Percentiles rank a stretch among this genome's conserved stretches.
Evolutionary conservation across 2,329 filamentous ascomycete species (phyloP).

Genomic region (Elsinoe ampelina): DNA sequence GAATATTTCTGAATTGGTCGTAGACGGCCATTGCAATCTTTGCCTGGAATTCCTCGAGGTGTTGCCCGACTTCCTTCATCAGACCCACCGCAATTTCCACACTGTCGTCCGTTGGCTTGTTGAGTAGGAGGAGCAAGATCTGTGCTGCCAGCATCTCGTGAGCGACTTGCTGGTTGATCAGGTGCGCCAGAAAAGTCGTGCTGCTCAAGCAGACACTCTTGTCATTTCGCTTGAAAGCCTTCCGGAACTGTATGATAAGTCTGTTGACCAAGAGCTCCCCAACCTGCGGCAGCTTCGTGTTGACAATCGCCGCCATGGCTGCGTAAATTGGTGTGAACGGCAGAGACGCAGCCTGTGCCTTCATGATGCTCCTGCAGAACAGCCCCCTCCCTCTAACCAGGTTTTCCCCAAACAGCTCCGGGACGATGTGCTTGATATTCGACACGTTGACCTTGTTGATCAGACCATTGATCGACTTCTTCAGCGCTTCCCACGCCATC

Average conservation of each 20-base stretch:
- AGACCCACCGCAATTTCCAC: conserved; percentile 95
- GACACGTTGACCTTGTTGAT: conserved; percentile 99
- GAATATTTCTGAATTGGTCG: conserved; percentile 87
- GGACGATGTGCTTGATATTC: conserved; percentile 96
- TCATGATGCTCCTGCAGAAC: conserved; percentile 96
- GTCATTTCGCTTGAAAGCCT: conserved; percentile 92
- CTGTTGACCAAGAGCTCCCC: conserved; percentile 82
- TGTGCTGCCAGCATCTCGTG: conserved; percentile 90
- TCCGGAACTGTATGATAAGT: conserved; percentile 84
- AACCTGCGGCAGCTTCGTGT: conserved; percentile 91
- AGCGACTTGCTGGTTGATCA: conserved; percentile 92
- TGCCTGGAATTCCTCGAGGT: conserved; percentile 89
- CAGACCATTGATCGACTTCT: conserved; percentile 96
- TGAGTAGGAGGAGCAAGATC: conserved; percentile 80
- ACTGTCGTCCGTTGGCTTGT: conserved; percentile 94
- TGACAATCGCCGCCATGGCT: conserved; percentile 91
- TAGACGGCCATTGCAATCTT: conserved; percentile 84
- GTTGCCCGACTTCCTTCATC: conserved; percentile 85
- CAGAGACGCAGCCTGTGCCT: conserved; percentile 89
- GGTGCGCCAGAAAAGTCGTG: conserved; percentile 87
- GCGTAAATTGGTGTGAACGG: conserved; percentile 96
- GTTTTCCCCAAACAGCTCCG: conserved; percentile 92
- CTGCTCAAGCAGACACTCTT: conserved; percentile 90
- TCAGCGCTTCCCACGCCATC: conserved; percentile 97
- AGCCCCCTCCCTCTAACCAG: conserved; percentile 80